Evolutionary conservation across 257 asterid species (phyloP), one percentile per base, ranked within the genome.

Genomic region (Orobanche coerulescens): DNA sequence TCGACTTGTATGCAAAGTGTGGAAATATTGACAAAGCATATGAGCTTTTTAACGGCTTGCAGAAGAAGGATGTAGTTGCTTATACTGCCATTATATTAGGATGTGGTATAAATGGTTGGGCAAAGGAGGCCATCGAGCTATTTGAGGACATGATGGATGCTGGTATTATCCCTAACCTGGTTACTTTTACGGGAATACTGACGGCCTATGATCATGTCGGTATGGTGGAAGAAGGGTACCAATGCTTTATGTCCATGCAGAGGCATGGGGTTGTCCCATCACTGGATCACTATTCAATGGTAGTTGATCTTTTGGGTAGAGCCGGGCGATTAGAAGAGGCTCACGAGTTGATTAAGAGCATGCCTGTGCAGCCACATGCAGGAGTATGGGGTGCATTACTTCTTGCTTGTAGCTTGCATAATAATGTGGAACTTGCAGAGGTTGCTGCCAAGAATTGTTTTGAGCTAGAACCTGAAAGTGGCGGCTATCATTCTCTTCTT

Each of bases 351-450:
- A 86, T 88, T 46, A 82, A 78, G 71, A 65, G 67, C 71, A 92
- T 92, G 95, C 79, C 81, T 5, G 70, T 60, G 73, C 52, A 46
- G 81, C 84, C 96, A 57, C 91, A 88, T 73, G 87, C 87, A 50
- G 95, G 93, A 12, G 94, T 86, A 11, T 88, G 96, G 98, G 96
- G 98, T 20, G 96, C 95, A 4, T 76, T 88, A 79, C 95, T 88
- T 66, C 88, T 79, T n/a, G 94, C 78, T 58, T 92, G 96, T 71
- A 92, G 94, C 77, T 70, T 86, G 78, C 95, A 92, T 53, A 74
- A 73, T 71, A 81, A 86, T 58, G 74, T 88, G 23, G 94, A 92
- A 46, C 79, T 92, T 26, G 98, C 91, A 9, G 93, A 86, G 73
- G 13, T 80, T 43, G 96, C 95, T 1, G 82, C 87, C 0, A 54